Evolutionary conservation across 257 asterid genomes (phyloP).

Genomic region (Forsythia viridissima): DNA sequence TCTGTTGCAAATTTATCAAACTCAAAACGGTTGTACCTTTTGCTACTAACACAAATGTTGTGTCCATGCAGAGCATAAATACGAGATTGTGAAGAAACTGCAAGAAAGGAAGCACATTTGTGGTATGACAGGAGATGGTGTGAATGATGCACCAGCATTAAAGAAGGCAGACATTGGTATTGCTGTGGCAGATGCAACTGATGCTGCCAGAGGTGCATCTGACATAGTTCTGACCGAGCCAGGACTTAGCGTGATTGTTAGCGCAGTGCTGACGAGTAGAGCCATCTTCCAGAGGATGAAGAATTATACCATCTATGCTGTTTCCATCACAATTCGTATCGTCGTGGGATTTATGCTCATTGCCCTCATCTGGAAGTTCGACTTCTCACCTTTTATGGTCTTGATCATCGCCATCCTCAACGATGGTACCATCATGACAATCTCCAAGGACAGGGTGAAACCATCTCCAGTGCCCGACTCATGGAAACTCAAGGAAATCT

Average conservation of each 20-base stretch:
- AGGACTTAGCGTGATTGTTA: slow-evolving; percentile 75
- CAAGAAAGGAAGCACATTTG: slow-evolving; percentile 81
- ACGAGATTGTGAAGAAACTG: slow-evolving; percentile 75
- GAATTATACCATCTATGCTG: slow-evolving; percentile 71
- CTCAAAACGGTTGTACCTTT: neutral
- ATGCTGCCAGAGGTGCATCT: slow-evolving; percentile 84
- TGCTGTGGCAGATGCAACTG: slow-evolving; percentile 84
- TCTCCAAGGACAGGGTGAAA: slow-evolving; percentile 61
- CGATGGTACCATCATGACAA: slow-evolving; percentile 68
- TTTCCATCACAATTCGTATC: slow-evolving; percentile 58
- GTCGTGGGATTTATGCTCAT: slow-evolving; percentile 57
- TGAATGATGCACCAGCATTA: slow-evolving; percentile 82
- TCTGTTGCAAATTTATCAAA: too few relatives aligned
- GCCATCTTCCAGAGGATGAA: slow-evolving; percentile 95
- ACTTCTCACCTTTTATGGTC: slow-evolving; percentile 65
- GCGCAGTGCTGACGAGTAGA: slow-evolving; percentile 81
- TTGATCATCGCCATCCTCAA: slow-evolving; percentile 54
- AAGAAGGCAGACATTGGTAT: slow-evolving; percentile 86
- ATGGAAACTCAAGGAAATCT: slow-evolving; percentile 60
- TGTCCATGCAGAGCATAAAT: slow-evolving; percentile 61
- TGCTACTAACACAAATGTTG: neutral
- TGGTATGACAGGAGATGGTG: slow-evolving; percentile 96
- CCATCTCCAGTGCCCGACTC: slow-evolving; percentile 61
- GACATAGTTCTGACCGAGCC: slow-evolving; percentile 87
- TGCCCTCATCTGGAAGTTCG: slow-evolving; percentile 60